Base-by-base conservation (phyloP, 2,329 filamentous ascomycete genomes). In the Aspergillus aculeatus region DNA sequence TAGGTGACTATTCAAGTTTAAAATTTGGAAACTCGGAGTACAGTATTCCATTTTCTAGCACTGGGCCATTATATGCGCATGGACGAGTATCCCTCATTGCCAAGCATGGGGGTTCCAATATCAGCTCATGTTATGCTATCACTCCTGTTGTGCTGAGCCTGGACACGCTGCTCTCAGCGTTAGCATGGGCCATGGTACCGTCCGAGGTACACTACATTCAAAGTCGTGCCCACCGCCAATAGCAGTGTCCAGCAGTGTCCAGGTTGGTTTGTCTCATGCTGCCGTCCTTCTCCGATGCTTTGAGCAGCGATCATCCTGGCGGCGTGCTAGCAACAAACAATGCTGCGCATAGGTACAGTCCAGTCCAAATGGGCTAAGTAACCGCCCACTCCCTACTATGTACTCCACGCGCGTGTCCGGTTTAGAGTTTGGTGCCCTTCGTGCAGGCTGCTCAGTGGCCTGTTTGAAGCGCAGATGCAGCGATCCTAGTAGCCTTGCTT, bases 11-110 rank as follows among this genome's bases (percentile, higher is more conserved):
- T 23, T 31, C 21, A 48, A 16, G 16, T 9, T 47, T 54, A 47
- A 31, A 47, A 2, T 23, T 10, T 26, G 53, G 48, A 54, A 54
- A 35, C 44, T n/a, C 59, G 61, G 61, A 63, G 61, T 51, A 61
- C 61, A 49, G 61, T 59, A 49, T 53, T 63, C 61, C 59, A 63
- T 57, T 52, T 24, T 23, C 56, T 58, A 55, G 55, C 47, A 54
- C 38, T 56, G 24, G 47, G 29, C 35, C 32, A 19, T 16, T 21
- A 19, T 58, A 57, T 55, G 38, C 54, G 54, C 54, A 54, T 63
- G 56, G 44, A 51, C 14, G 47, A 44, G 35, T 47, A 44, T 50
- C 48, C 26, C 54, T 38, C 54, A 32, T 61, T 29, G 29, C 24
- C 50, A 49, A 53, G 35, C 26, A 32, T 24, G 50, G 35, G 54